Evolutionary conservation across 2,329 filamentous ascomycete species (phyloP).

Genomic region (Akanthomyces dipterigenus): DNA sequence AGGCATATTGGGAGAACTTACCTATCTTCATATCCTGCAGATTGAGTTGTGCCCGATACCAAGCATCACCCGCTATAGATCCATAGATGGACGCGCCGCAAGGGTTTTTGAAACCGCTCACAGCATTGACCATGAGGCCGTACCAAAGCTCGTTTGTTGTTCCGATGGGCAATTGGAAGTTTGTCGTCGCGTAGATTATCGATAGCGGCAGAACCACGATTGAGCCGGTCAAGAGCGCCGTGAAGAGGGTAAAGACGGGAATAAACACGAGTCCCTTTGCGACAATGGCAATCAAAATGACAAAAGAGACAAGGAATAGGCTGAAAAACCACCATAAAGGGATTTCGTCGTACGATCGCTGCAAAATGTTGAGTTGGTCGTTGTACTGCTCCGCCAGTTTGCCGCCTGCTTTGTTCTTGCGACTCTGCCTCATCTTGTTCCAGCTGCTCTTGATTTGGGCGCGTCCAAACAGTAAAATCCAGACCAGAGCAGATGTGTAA

Average conservation of each 20-base stretch:
- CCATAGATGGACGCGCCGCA: constrained; percentile 52
- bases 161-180: constrained; percentile 46
- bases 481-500: constrained; percentile 50
- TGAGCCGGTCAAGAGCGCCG: constrained; percentile 48
- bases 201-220: constrained; percentile 50
- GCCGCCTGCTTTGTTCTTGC: constrained; percentile 20
- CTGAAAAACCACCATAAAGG: constrained; percentile 51
- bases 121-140: constrained; percentile 50
- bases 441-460: constrained; percentile 39
- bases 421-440: constrained; percentile 34
- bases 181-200: constrained; percentile 54
- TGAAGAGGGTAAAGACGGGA: constrained; percentile 53
- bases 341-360: constrained; percentile 50
- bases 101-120: constrained; percentile 46
- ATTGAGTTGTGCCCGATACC: constrained; percentile 52
- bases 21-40: constrained; percentile 58
- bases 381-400: constrained; percentile 48
- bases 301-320: constrained; percentile 40
- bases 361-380: constrained; percentile 53
- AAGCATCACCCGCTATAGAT: constrained; percentile 53
- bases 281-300: constrained; percentile 40
- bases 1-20: no score
- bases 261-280: constrained; percentile 48
- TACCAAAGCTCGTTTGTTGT: constrained; percentile 55
- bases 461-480: constrained; percentile 51